Evolutionary conservation across 495 filamentous ascomycete genomes (phyloP), one percentile per base, ranked within the genome.

Genomic region (Talaromyces wortmannii): DNA sequence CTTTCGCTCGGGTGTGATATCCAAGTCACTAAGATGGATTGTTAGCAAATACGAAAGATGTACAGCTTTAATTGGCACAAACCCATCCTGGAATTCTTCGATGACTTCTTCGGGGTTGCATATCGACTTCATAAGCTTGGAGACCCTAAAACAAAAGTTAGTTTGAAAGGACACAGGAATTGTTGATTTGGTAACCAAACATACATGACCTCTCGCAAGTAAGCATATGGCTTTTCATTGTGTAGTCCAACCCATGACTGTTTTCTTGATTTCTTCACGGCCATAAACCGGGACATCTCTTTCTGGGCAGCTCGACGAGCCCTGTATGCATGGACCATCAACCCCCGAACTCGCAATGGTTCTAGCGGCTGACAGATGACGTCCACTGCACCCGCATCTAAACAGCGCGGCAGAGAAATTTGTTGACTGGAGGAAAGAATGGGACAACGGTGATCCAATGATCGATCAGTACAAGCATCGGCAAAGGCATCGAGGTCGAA

Each of bases 171-270:
- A 23, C 23, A 23, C 23, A 1, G 23, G 23, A 23, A 23, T 23
- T 23, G 23, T 23, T 23, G 23, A 23, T 23, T 23, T 23, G n/a
- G 12, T 12, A 52, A 29, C 44, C 49, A 13, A 32, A 64, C 73
- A 40, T 69, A 79, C 84, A 90, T 90, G 13, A 80, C 83, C 75
- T 95, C 91, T 61, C 90, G 78, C 57, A 96, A 75, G 70, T 95
- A 96, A 23, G 87, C 83, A 74, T 90, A 95, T n/a, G 87, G 88
- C 63, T 91, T 89, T 62, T 87, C 80, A 63, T 92, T 85, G 59
- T 88, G 80, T n/a, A 92, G 80, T 30, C 91, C 91, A 43, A 97
- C 90, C 91, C 90, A 96, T 2, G 92, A 96, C 50, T 89, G 83
- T 68, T 94, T 95, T 51, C 92, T 79, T 17, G 80, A 79, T 57